Evolutionary conservation across 306 rosid genomes (phyloP), one percentile per base, ranked within the genome.

Genomic region (Vigna radiata): DNA sequence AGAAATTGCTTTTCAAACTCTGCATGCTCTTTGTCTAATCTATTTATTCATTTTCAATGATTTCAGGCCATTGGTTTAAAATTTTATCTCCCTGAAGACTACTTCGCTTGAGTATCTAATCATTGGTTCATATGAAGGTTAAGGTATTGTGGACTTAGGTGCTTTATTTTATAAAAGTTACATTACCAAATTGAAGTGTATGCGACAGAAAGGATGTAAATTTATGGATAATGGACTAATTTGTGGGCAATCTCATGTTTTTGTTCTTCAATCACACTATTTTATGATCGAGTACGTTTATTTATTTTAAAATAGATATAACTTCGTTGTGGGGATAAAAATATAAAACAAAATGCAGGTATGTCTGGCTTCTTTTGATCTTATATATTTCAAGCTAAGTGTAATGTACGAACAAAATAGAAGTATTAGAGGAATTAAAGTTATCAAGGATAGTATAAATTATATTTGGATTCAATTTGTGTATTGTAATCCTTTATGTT

Each of bases 41-140:
- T 59, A 46, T 66, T 61, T 33, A 18, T n/a, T 62, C 25, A 19
- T 48, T 41, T 85, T 73, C 70, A 18, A 58, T 85, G 80, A 18
- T 84, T 83, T 79, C 96, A 92, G 97, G 90, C 88, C 16, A 44
- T 88, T 73, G 97, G 96, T 49, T 84, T 92, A 76, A 92, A 92
- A 48, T 92, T 92, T 82, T 59, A 79, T 85, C 85, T 88, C 68
- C 97, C 97, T 11, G 97, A 92, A 78, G 96, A 92, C 1, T 90
- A 81, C 79, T 90, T 92, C 70, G 79, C 72, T 21, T 55, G 83
- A 86, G 18, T 77, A 72, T 76, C 56, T 75, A 8, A 50, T 70
- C 64, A 54, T 39, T 48, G 71, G 68, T 64, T 69, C 56, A 41
- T 31, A 46, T 37, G 67, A 19, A 65, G 70, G 33, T 41, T 39